phyloP scores from a whole-genome alignment of 192 early-diverging fungal genomes.

The Coemansia furcata region DNA sequence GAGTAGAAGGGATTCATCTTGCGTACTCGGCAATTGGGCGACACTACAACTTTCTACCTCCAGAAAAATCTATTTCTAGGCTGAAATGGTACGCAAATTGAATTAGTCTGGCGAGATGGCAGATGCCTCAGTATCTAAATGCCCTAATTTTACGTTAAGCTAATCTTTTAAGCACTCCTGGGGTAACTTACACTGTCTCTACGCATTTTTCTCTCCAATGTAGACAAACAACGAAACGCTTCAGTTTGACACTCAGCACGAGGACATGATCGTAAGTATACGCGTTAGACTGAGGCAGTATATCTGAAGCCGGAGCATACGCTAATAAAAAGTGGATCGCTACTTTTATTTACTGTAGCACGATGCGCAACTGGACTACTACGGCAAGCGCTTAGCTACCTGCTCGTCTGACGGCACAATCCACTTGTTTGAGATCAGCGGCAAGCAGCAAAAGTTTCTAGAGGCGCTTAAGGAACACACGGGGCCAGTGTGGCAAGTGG shows the following conservation, averaged over 20 bases:
- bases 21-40: neutral
- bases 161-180: neutral
- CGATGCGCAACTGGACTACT: constrained; percentile 81
- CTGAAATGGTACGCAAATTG: constrained; percentile 1
- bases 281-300: neutral
- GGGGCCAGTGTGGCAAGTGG: constrained; percentile 99
- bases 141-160: neutral
- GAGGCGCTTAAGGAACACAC: constrained; percentile 70
- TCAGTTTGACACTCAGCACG: constrained; percentile 55
- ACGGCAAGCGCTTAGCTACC: constrained; percentile 91
- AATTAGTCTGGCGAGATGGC: neutral
- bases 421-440: constrained; percentile 87
- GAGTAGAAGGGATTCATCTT: constrained; percentile 5
- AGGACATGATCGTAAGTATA: constrained; percentile 54
- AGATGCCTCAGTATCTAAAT: neutral
- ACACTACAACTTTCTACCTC: constrained; percentile 53
- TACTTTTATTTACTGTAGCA: constrained; percentile 45
- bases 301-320: neutral
- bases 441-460: constrained; percentile 48
- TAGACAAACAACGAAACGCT: constrained; percentile 47
- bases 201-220: constrained; percentile 2
- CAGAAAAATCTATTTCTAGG: constrained; percentile 64
- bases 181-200: constrained; percentile 6
- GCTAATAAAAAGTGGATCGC: neutral
- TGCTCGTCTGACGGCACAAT: constrained; percentile 96